Percentiles rank a stretch among this genome's conserved stretches.
These are phyloP conservation scores for Williopsis jadinii DNA, from an alignment of 1,139 yeast genomes.

Conservation along the genomic window DNA sequence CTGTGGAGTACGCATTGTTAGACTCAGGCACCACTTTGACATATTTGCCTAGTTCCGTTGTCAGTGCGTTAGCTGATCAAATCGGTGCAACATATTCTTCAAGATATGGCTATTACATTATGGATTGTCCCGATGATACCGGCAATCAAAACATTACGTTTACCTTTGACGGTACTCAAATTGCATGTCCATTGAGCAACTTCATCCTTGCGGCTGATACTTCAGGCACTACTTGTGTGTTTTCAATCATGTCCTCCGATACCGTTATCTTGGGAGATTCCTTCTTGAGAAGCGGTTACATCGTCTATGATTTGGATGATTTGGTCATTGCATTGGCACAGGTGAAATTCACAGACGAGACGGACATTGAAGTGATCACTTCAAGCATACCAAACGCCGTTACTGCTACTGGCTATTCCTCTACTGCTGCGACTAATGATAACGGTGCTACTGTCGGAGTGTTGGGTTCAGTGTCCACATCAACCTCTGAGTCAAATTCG, in stretches of 20 bases:
- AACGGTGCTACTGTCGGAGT: neutral
- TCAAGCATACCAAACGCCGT: conserved; percentile 41
- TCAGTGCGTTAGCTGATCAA: conserved; percentile 31
- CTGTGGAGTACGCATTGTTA: conserved; percentile 38
- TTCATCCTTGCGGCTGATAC: conserved; percentile 9
- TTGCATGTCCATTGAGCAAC: conserved; percentile 28
- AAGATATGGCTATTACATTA: conserved; percentile 14
- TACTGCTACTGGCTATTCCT: conserved; percentile 27
- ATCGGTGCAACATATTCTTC: conserved; percentile 32
- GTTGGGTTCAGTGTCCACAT: neutral
- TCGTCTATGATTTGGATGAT: conserved; percentile 70
- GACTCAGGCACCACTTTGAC: conserved; percentile 68
- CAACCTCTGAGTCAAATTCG: no score
- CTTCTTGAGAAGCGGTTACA: conserved; percentile 65
- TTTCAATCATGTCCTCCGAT: conserved; percentile 27
- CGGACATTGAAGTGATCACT: conserved; percentile 37
- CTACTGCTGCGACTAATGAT: conserved; percentile 16
- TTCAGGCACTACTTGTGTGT: conserved; percentile 24
- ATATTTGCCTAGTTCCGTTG: conserved; percentile 39
- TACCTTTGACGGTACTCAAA: conserved; percentile 45
- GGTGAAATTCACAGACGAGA: conserved; percentile 35
- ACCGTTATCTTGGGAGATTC: conserved; percentile 59
- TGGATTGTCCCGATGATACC: conserved; percentile 10
- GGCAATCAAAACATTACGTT: conserved; percentile 25
- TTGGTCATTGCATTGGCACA: conserved; percentile 63